Percentiles rank a stretch among this genome's conserved stretches.
phyloP scores from a whole-genome alignment of 2,329 filamentous ascomycete genomes.

The Calonectria fujianensis region DNA sequence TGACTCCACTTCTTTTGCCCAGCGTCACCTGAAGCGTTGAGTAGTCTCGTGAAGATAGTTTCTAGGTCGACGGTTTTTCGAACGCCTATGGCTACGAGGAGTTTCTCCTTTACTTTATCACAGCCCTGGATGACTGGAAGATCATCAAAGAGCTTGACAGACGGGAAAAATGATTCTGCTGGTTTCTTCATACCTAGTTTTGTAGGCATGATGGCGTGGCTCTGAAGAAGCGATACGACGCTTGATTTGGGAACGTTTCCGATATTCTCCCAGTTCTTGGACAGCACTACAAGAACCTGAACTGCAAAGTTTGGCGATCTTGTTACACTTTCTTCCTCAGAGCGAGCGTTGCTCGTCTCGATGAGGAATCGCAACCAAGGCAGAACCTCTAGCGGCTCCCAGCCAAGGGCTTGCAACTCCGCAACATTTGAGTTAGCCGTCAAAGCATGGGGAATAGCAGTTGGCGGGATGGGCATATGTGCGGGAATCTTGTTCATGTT shows the following conservation, averaged over 20 bases:
- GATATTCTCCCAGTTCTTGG: conserved; percentile 92
- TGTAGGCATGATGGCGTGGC: conserved; percentile 88
- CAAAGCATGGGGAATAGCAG: conserved; percentile 89
- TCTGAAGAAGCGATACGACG: conserved; percentile 78
- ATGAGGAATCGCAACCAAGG: conserved; percentile 90
- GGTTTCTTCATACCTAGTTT: conserved; percentile 93
- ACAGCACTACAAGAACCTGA: conserved; percentile 85
- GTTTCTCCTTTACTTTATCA: conserved; percentile 91
- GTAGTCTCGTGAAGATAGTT: conserved; percentile 91
- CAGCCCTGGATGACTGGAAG: conserved; percentile 87
- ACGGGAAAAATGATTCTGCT: conserved; percentile 90
- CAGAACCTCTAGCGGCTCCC: conserved; percentile 88
- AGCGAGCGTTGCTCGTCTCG: conserved; percentile 76
- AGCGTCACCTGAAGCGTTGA: conserved; percentile 74
- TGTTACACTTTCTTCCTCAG: conserved; percentile 81
- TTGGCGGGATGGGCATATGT: conserved; percentile 86
- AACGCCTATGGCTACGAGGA: conserved; percentile 88
- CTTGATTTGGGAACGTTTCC: conserved; percentile 79
- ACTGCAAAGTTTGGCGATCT: conserved; percentile 83
- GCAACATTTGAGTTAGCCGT: conserved; percentile 80
- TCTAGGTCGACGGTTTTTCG: conserved; percentile 96
- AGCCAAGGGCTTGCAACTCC: conserved; percentile 88
- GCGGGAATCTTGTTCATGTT: conserved; percentile 86
- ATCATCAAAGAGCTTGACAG: conserved; percentile 96
- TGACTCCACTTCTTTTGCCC: conserved; percentile 88